Conservation (phyloP, 2,329 filamentous ascomycete genomes). For the Colletotrichum eremochloae region DNA sequence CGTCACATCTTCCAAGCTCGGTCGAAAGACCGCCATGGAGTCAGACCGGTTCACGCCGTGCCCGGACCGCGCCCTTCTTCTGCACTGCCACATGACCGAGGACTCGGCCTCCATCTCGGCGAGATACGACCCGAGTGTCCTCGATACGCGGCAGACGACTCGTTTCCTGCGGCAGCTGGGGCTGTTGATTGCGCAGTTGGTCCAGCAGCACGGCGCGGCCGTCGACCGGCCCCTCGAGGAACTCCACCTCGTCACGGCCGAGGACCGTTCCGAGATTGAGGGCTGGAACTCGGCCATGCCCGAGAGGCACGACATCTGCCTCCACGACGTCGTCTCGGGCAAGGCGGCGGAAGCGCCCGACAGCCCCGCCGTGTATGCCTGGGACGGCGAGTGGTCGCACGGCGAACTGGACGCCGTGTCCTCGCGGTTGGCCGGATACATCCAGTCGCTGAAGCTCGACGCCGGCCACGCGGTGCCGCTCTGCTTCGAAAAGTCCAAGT, state of each 20-base stretch:
- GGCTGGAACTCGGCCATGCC: conserved; percentile 4
- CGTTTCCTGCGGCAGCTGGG: conserved; percentile 38
- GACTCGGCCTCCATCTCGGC: conserved; percentile 17
- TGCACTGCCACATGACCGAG: conserved; percentile 21
- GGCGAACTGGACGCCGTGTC: conserved; percentile 44
- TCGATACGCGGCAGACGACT: conserved; percentile 4
- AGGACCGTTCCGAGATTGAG: conserved; percentile 17
- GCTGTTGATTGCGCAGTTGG: conserved; percentile 14
- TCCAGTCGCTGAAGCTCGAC: conserved; percentile 8
- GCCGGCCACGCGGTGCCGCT: conserved; percentile 49
- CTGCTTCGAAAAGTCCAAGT: conserved; percentile 54
- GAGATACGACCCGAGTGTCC: conserved; percentile 22
- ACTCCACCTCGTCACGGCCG: conserved; percentile 14
- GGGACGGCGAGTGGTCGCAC: conserved; percentile 45
- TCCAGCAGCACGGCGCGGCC: background rate
- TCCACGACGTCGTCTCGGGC: conserved; percentile 5
- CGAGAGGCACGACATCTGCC: conserved; percentile 2
- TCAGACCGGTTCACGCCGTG: conserved; percentile 11
- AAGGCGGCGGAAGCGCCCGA: conserved; percentile 17
- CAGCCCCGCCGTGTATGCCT: conserved; percentile 43
- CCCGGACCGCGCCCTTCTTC: conserved; percentile 24
- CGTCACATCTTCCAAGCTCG: conserved; percentile 7
- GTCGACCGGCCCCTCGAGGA: conserved; percentile 6
- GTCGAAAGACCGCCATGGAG: background rate
- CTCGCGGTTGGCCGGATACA: conserved; percentile 38